Percentiles rank a stretch among this genome's conserved stretches.
Evolutionary conservation across 2,329 filamentous ascomycete species (phyloP).

Genomic region (Fusarium pilosicola): DNA sequence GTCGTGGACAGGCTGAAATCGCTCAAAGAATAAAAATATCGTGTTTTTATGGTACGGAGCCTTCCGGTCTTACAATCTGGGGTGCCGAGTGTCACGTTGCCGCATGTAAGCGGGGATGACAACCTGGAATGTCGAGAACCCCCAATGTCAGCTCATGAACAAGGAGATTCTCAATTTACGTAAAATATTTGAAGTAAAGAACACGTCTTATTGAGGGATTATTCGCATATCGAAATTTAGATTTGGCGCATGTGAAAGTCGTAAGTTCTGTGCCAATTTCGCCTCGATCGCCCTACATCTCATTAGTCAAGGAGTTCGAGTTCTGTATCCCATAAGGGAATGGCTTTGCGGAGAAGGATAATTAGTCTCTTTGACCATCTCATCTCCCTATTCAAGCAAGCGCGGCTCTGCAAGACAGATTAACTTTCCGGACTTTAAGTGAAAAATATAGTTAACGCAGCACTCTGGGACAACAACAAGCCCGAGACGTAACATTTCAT

Average conservation of each 20-base stretch:
- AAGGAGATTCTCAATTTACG: neutral
- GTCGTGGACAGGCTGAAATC: neutral
- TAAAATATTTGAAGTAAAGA: neutral
- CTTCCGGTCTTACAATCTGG: neutral
- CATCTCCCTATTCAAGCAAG: neutral
- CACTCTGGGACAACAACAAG: neutral
- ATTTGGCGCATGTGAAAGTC: neutral
- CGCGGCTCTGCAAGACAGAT: neutral
- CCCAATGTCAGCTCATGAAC: neutral
- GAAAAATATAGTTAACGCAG: neutral
- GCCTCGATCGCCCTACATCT: neutral
- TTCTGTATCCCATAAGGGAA: neutral
- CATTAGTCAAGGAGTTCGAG: neutral
- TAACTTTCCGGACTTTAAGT: neutral
- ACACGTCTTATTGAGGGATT: neutral
- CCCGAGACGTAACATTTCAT: fast-evolving
- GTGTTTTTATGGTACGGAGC: neutral
- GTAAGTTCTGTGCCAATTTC: neutral
- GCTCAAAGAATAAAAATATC: neutral
- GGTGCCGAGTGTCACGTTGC: neutral
- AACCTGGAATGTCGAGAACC: neutral
- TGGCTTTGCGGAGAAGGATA: too few species aligned
- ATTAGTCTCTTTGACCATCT: too few species aligned
- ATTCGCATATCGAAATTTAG: neutral
- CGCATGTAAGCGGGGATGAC: neutral